Percentiles rank a stretch among this genome's conserved stretches.
Evolutionary conservation across 2,329 filamentous ascomycete genomes (phyloP).

Genomic region (Amylocarpus encephaloides): DNA sequence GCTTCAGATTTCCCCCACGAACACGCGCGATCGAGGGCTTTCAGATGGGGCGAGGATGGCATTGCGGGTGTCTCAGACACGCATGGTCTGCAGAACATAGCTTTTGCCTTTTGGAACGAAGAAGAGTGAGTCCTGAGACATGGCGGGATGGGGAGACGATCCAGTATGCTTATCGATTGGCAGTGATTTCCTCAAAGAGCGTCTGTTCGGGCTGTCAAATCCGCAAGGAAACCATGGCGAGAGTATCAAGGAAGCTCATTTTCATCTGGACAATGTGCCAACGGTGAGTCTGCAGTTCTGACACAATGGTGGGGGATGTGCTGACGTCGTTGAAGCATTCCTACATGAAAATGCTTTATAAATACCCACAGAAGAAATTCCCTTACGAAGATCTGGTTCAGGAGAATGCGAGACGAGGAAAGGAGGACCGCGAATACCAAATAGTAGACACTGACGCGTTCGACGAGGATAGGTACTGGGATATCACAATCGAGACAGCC

Average conservation of each 20-base stretch:
- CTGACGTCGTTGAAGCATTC: slow-evolving; percentile 58
- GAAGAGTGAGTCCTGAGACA: slow-evolving; percentile 61
- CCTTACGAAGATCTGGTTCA: slow-evolving; percentile 84
- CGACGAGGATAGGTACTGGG: slow-evolving; percentile 87
- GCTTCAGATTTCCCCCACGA: slow-evolving; percentile 83
- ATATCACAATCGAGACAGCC: slow-evolving; percentile 93
- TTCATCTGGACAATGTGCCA: slow-evolving; percentile 92
- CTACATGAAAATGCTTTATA: slow-evolving; percentile 99
- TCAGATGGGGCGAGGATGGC: slow-evolving; percentile 93
- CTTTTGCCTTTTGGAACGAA: slow-evolving; percentile 96
- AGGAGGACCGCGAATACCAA: slow-evolving; percentile 82
- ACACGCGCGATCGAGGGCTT: slow-evolving; percentile 79
- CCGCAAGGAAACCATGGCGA: slow-evolving; percentile 97
- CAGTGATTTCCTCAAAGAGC: slow-evolving; percentile 89
- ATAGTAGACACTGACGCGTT: slow-evolving; percentile 85
- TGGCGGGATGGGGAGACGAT: slow-evolving; percentile 29
- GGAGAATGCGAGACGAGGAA: slow-evolving; percentile 73
- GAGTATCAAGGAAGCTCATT: slow-evolving; percentile 93
- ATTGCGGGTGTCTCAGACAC: slow-evolving; percentile 94
- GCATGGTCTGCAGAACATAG: slow-evolving; percentile 85
- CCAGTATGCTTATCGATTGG: slow-evolving; percentile 30
- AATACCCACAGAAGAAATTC: slow-evolving; percentile 87
- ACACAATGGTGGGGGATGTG: background rate
- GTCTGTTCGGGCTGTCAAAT: slow-evolving; percentile 90
- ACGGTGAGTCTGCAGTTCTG: slow-evolving; percentile 24